Evolutionary conservation across 2,329 filamentous ascomycete genomes (phyloP).

Genomic region (Lasiodiplodia gonubiensis): DNA sequence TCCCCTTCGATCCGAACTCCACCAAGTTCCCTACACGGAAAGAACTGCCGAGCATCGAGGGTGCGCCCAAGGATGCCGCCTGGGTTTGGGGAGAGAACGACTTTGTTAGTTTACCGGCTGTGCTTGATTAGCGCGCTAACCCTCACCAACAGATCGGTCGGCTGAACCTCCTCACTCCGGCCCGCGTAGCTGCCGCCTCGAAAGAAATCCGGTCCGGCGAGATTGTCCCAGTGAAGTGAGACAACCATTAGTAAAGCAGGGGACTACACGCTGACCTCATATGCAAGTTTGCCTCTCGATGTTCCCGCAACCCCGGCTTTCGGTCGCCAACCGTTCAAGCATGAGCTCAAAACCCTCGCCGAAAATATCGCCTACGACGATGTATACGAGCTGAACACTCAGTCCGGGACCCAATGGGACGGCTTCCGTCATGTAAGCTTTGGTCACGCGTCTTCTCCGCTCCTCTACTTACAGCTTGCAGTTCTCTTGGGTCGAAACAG

Average conservation of each 20-base stretch:
- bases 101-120: conserved; percentile 42
- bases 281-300: conserved; percentile 56
- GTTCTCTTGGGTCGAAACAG: conserved; percentile 48
- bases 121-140: background rate
- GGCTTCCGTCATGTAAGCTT: conserved; percentile 49
- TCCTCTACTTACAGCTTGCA: conserved; percentile 21
- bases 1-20: conserved; percentile 62
- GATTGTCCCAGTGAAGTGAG: conserved; percentile 60
- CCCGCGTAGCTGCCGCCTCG: conserved; percentile 59
- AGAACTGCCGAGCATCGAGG: conserved; percentile 58
- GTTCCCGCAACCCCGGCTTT: conserved; percentile 61
- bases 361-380: conserved; percentile 51
- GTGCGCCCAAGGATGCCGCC: conserved; percentile 61
- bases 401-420: conserved; percentile 54
- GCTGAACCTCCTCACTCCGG: conserved; percentile 62
- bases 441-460: background rate
- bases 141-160: conserved; percentile 49
- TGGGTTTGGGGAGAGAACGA: conserved; percentile 67
- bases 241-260: background rate
- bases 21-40: conserved; percentile 59
- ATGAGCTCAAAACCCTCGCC: conserved; percentile 56
- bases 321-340: conserved; percentile 58
- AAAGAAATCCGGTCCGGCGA: conserved; percentile 62
- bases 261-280: background rate
- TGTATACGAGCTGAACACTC: conserved; percentile 51